Base-by-base conservation (phyloP, 371 early-diverging fungal species). In the Sanchytrium tribonematis region DNA sequence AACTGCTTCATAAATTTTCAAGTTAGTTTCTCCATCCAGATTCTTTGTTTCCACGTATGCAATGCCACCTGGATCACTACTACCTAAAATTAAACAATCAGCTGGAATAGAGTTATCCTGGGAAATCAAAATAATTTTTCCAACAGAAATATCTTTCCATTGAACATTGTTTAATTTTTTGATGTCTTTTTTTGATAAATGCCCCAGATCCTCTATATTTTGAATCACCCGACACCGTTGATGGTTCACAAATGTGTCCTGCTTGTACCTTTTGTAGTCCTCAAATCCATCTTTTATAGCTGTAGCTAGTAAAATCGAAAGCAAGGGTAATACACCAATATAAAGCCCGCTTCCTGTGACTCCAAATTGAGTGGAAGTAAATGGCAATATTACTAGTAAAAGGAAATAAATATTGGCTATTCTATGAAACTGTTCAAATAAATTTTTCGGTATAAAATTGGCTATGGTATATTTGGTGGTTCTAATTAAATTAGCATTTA, bases 11-110 rank as follows among this genome's bases (percentile, higher is more conserved):
- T 67, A 28, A 17, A 84, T 82, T 77, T 96, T 96, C 27, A 95
- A 78, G 74, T 94, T 93, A 27, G 90, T 90, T 76, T 97, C 98
- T 28, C 98, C 98, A 76, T 97, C 95, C 71, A 97, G 77, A 73
- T 91, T 90, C 70, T 89, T 90, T 16, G 98, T 96, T 78, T 97
- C 96, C 31, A 95, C 83, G 77, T 88, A 96, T 75, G 91, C 90
- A 31, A 89, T 81, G 12, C 85, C 86, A 72, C 85, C 88, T 1
- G 86, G 85, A 68, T 92, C 93, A 1, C 87, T 84, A 1, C 89
- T 87, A 1, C 92, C 86, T 5, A 96, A 76, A 66, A 93, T 80
- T 0, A 90, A 76, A 66, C 90, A 74, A 79, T 98, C 98, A 1
- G 97, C 97, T 0, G 98, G 98, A 0, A 98, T 84, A 72, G 88